Base-by-base conservation (phyloP, 2,329 filamentous ascomycete genomes). In the Cordyceps farinosa region DNA sequence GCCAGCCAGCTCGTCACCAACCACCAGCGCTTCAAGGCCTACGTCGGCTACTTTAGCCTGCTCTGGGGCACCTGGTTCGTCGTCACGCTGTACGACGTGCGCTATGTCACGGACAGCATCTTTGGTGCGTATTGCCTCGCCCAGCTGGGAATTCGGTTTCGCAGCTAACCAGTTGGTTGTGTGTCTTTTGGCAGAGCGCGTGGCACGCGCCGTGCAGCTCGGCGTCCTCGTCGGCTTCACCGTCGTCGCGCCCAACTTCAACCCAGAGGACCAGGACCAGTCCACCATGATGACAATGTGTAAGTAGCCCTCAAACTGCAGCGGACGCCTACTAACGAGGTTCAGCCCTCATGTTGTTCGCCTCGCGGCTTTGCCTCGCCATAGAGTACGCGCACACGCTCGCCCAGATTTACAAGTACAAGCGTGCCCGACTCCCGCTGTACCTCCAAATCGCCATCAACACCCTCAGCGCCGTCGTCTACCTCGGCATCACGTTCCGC, bases 21-120 rank as follows among this genome's bases (percentile, higher is more conserved):
- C 22, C 66, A 66, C 7, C 57, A 65, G 9, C 71, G 71, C 1
- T 72, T 79, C 64, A 73, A 70, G 51, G 69, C 74, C 6, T 76
- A 75, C 44, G 65, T 75, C n/a, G 75, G 74, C 8, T 77, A 72
- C 61, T 77, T 77, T 17, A 78, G 82, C 29, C 77, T 89, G 22
- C 76, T 89, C 6, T 90, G 87, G 87, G 83, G 87, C 64, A 88
- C 84, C n/a, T 90, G 87, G 87, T 80, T 88, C 42, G 78, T 87
- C 64, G 82, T 86, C 30, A 81, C 82, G 8, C 74, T 89, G 1
- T 88, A 86, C 71, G 87, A 90, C 72, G 82, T 89, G 42, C 85
- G 87, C 0, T 90, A 88, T 70, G 81, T 84, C 1, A 79, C 84
- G 30, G 87, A 90, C 71, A 86, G 82, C 45, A 77, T 89, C 40